Percentiles rank a stretch among this genome's conserved stretches.
phyloP scores from a whole-genome alignment of 2,329 filamentous ascomycete species.

The Arthrobotrys conoides region DNA sequence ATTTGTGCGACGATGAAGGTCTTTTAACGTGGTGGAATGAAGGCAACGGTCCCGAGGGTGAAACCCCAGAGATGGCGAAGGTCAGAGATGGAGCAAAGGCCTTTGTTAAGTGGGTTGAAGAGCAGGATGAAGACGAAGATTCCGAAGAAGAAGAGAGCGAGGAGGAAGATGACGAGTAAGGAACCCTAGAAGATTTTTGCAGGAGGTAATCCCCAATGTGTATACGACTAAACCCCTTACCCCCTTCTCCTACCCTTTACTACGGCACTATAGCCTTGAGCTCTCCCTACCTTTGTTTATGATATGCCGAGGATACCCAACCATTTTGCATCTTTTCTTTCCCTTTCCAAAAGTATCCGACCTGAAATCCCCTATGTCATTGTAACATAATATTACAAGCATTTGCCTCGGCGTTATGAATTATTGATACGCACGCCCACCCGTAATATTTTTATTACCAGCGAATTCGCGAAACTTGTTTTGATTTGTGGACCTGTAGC shows the following conservation, averaged over 20 bases:
- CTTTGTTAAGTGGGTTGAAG: conserved; percentile 76
- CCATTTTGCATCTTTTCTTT: background rate
- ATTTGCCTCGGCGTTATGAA: background rate
- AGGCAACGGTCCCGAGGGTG: conserved; percentile 72
- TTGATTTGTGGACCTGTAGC: too few species aligned
- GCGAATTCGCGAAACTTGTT: too few species aligned
- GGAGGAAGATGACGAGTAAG: conserved; percentile 13
- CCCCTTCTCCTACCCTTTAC: too few species aligned
- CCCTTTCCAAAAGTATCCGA: background rate
- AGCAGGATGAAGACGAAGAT: conserved; percentile 46
- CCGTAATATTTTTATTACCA: background rate
- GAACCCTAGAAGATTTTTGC: background rate
- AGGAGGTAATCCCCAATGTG: background rate
- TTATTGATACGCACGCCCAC: background rate
- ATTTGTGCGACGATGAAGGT: conserved; percentile 89
- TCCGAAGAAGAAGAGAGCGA: conserved; percentile 25
- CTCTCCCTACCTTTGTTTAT: background rate
- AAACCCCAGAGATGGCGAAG: conserved; percentile 77
- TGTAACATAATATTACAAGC: conserved; percentile 1
- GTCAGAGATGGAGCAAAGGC: conserved; percentile 81
- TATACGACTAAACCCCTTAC: background rate
- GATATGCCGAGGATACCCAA: conserved; percentile 15
- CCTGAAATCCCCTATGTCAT: background rate
- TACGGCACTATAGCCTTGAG: background rate
- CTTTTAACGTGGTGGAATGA: conserved; percentile 92